Conservation (phyloP, 306 rosid species). For the Citrullus amarus region DNA sequence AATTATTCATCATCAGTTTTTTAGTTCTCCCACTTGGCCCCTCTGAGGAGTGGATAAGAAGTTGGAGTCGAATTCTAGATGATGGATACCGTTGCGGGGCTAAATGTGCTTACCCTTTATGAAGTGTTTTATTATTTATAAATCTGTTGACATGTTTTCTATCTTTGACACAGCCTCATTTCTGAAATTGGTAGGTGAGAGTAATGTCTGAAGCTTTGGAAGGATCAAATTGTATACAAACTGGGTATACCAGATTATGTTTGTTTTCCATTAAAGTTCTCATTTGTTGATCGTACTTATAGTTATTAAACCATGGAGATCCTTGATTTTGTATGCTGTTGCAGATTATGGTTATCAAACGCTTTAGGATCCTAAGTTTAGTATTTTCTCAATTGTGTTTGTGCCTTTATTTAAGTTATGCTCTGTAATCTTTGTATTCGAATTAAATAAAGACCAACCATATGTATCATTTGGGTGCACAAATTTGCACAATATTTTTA, state of each 20-base stretch:
- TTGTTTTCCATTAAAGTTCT: background rate
- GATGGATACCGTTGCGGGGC: background rate
- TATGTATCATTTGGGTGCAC: background rate
- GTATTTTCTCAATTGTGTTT: background rate
- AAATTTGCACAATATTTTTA: background rate
- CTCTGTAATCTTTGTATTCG: background rate
- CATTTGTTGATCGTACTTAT: background rate
- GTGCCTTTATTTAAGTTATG: background rate
- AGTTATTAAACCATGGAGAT: background rate
- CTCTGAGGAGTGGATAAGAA: background rate
- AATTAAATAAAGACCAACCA: background rate
- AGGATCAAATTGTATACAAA: background rate
- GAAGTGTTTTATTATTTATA: background rate
- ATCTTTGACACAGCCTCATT: background rate
- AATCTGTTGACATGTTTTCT: background rate
- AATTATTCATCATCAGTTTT: background rate
- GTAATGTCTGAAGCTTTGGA: conserved; percentile 3
- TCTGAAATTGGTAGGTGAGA: background rate
- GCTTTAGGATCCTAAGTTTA: background rate
- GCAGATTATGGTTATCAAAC: background rate
- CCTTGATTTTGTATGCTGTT: background rate
- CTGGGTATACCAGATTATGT: background rate
- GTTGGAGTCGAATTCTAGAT: background rate
- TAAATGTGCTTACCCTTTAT: background rate
- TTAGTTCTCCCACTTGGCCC: background rate